Conservation (phyloP, 352 stramenopile genomes). For the Phytopythium litorale region DNA sequence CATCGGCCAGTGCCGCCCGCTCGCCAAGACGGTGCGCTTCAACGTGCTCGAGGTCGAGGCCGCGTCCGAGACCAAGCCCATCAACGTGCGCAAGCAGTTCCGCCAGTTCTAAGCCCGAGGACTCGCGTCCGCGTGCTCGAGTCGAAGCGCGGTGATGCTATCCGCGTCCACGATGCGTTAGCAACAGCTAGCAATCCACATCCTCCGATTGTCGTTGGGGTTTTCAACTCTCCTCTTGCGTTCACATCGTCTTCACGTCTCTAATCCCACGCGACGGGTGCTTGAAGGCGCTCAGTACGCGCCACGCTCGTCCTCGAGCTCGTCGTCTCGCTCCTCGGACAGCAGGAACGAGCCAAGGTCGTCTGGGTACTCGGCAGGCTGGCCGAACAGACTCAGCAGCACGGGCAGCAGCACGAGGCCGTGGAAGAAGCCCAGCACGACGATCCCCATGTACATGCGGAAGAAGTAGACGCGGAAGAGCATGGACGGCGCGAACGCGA, state of each 20-base stretch:
- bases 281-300: not conserved
- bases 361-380: constrained; percentile 41
- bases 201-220: constrained; percentile 13
- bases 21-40: constrained; percentile 99
- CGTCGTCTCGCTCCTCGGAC: constrained; percentile 60
- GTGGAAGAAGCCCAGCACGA: constrained; percentile 84
- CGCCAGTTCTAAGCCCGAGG: constrained; percentile 93
- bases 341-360: constrained; percentile 70
- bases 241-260: constrained; percentile 1
- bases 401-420: constrained; percentile 78
- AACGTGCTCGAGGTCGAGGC: constrained; percentile 98
- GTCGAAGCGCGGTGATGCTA: constrained; percentile 1
- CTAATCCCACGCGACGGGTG: not conserved
- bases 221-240: constrained; percentile 7
- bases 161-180: not conserved
- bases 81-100: constrained; percentile 99
- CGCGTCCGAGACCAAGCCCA: constrained; percentile 93
- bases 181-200: constrained; percentile 2
- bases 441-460: constrained; percentile 90
- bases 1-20: constrained; percentile 98
- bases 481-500: constrained; percentile 89
- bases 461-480: constrained; percentile 93
- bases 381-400: constrained; percentile 70
- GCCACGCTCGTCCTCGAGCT: constrained; percentile 36
- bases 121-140: not conserved